Evolutionary conservation across 495 filamentous ascomycete genomes (phyloP), one percentile per base, ranked within the genome.

Genomic region (Aspergillus saccharolyticus): DNA sequence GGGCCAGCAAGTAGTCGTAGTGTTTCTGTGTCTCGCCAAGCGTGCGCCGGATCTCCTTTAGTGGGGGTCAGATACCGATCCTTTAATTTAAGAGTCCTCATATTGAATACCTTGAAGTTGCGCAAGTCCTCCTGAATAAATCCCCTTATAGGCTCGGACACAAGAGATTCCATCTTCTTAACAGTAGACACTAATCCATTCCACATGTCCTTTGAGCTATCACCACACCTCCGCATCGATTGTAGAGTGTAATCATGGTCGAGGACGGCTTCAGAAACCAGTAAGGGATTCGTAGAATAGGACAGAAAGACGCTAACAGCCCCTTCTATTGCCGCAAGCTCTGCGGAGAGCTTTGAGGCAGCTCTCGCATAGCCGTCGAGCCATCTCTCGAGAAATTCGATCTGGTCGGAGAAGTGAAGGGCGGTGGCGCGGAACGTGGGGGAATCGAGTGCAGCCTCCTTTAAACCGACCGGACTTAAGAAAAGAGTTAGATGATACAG

Each of bases 171-270:
- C 65, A 93, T 82, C 69, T 87, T 87, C 64, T 85, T 89, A 25
- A 88, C 82, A 4, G 81, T 78, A 54, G 71, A 73, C 24, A 96
- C 69, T n/a, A 89, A 74, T n/a, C 85, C 81, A 50, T 76, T 79
- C 92, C 91, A 97, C 72, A 88, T 88, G 63, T 94, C 92, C 66
- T 85, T 86, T 7, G 89, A 85, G 16, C 89, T 88, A 55, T 97
- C 93, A 12, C 85, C 87, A 74, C 89, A 87, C 55, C 87, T 82
- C 70, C 85, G 87, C 71, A 97, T 83, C 9, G 92, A 91, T 52
- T 94, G 74, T 45, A 93, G 74, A 0, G 92, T 96, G 70, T 97
- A 97, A 71, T 97, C 94, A 77, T 96, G 90, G 65, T 97, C 95
- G 66, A 97, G 77, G 21, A 90, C 81, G 44, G 86, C 86, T 71